Percentiles rank a stretch among this genome's conserved stretches.
Conservation (phyloP, 2,329 filamentous ascomycete species). For the Aspergillaceae sp. region DNA sequence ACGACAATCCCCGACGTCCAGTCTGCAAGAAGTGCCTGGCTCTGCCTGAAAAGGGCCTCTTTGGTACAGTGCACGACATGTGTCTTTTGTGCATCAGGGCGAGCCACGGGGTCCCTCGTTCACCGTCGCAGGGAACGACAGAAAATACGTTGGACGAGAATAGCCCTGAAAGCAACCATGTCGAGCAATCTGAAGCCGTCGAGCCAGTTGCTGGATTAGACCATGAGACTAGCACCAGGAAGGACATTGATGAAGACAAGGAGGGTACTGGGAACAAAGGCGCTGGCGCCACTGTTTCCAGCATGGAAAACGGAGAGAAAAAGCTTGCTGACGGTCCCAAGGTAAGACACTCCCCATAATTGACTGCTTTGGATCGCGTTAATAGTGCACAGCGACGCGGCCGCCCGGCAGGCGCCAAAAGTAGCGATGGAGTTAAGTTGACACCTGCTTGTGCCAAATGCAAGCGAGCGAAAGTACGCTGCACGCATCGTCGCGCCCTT, state of each 20-base stretch:
- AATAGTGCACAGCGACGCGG: background rate
- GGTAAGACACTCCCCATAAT: background rate
- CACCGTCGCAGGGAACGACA: background rate
- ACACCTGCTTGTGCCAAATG: slow-evolving; percentile 15
- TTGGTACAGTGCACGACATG: slow-evolving; percentile 1
- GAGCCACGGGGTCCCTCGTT: background rate
- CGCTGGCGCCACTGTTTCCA: background rate
- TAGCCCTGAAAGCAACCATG: too few relatives aligned
- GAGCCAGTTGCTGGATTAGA: background rate
- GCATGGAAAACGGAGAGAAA: too few relatives aligned
- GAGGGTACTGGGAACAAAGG: background rate
- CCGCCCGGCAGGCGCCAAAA: background rate
- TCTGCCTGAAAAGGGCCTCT: background rate
- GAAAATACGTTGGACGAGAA: background rate
- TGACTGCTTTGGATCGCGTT: too few relatives aligned
- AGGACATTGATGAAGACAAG: background rate
- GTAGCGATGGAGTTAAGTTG: slow-evolving; percentile 2
- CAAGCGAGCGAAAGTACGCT: slow-evolving; percentile 19
- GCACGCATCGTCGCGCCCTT: slow-evolving; percentile 12
- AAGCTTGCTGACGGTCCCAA: background rate
- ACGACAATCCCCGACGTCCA: background rate
- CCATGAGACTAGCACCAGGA: slow-evolving; percentile 1
- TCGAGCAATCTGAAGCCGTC: too few relatives aligned
- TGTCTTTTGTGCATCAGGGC: slow-evolving; percentile 1
- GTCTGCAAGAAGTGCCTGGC: slow-evolving; percentile 1